A percentile compares a stretch with the other conserved stretches of the same genome.
Evolutionary conservation across 2,329 filamentous ascomycete genomes (phyloP).

Genomic region (Teratosphaeria zuluensis): DNA sequence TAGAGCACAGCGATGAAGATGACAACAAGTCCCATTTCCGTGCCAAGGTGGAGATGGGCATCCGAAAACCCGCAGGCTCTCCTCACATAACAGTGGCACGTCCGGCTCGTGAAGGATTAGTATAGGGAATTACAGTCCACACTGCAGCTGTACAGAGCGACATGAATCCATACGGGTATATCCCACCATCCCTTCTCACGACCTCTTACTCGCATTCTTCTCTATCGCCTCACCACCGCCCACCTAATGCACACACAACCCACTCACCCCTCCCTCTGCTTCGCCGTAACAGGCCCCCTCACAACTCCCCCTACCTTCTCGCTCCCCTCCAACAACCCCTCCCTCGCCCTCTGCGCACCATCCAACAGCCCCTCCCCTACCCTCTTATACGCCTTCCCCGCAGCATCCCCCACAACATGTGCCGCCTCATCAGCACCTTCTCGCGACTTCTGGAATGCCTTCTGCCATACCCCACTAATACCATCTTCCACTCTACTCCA

Average conservation of each 20-base stretch:
- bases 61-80: too few species aligned
- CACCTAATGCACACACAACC: neutral
- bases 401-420: neutral
- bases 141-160: neutral
- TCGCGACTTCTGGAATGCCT: neutral
- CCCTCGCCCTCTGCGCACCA: neutral
- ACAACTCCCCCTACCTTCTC: neutral
- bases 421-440: neutral
- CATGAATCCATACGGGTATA: neutral
- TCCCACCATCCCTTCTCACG: neutral
- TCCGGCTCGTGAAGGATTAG: too few species aligned
- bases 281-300: neutral
- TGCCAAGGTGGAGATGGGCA: too few species aligned
- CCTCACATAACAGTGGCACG: too few species aligned
- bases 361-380: neutral
- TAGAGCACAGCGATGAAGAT: too few species aligned
- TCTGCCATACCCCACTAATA: slow-evolving; percentile 24
- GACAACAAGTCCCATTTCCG: too few species aligned
- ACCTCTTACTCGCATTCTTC: neutral
- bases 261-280: neutral
- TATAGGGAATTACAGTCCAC: neutral
- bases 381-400: neutral
- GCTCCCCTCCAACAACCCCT: neutral
- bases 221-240: neutral
- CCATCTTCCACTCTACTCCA: slow-evolving; percentile 33